A percentile compares a stretch with the other conserved stretches of the same genome.
These are phyloP conservation scores for Russula compacta DNA, from an alignment of 768 basidiomycete species.

Conservation along the genomic window DNA sequence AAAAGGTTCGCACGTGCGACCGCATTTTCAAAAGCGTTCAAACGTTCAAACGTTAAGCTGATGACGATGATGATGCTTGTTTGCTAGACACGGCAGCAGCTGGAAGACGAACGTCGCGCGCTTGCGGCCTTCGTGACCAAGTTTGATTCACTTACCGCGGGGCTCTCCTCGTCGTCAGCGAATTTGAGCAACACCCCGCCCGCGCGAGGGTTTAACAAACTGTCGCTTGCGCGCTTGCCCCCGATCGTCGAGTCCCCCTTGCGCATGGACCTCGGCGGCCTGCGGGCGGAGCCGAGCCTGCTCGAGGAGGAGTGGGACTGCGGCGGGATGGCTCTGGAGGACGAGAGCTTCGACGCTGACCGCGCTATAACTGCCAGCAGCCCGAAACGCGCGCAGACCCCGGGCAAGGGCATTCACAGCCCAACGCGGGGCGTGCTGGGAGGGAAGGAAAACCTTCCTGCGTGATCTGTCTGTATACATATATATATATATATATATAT, in stretches of 20 bases:
- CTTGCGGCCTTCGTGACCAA: conserved; percentile 74
- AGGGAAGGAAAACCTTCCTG: conserved; percentile 42
- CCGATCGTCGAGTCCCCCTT: conserved; percentile 41
- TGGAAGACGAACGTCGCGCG: conserved; percentile 73
- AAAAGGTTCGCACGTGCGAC: conserved; percentile 38
- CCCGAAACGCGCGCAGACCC: conserved; percentile 22
- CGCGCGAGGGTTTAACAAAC: conserved; percentile 24
- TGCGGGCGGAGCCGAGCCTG: conserved; percentile 27
- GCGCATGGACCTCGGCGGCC: conserved; percentile 32
- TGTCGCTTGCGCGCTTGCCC: conserved; percentile 20
- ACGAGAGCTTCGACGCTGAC: conserved; percentile 28
- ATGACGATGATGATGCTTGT: neutral
- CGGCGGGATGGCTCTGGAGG: conserved; percentile 17
- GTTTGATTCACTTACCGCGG: conserved; percentile 65
- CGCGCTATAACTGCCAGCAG: conserved; percentile 18
- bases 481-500: neutral
- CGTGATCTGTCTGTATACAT: neutral
- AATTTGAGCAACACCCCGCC: conserved; percentile 15
- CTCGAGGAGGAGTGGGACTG: conserved; percentile 31
- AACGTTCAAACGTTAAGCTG: neutral
- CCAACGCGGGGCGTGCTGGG: conserved; percentile 34
- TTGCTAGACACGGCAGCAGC: conserved; percentile 42
- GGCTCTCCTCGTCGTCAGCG: conserved; percentile 13
- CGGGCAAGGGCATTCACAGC: conserved; percentile 29
- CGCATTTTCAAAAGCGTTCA: neutral